These are phyloP conservation scores for Pseudogymnoascus sp. DNA, from an alignment of 2,329 filamentous ascomycete genomes.

Conservation along the genomic window DNA sequence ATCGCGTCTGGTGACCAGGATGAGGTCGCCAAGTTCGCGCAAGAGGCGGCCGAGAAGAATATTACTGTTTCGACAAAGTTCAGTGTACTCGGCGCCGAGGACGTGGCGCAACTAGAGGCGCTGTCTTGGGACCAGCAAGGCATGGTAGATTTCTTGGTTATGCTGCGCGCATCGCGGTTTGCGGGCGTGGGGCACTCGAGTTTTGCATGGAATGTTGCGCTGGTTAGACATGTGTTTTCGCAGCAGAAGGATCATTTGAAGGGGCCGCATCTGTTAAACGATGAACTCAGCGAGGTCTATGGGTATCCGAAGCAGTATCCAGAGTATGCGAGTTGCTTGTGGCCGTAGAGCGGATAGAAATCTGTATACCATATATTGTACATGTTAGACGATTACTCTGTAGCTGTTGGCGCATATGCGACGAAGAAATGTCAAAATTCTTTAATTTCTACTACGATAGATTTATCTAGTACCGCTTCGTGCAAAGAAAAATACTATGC, in stretches of 20 bases:
- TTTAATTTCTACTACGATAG: neutral
- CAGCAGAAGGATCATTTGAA: constrained; percentile 15
- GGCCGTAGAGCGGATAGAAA: constrained; percentile 15
- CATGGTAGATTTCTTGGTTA: constrained; percentile 14
- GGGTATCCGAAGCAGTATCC: constrained; percentile 15
- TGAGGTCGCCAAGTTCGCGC: constrained; percentile 8
- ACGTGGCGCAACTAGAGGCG: neutral
- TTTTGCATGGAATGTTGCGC: constrained; percentile 15
- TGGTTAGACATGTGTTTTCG: constrained; percentile 20
- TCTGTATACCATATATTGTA: neutral
- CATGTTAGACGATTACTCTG: neutral
- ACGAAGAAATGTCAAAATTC: neutral
- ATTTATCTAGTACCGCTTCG: neutral
- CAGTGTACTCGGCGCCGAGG: constrained; percentile 9
- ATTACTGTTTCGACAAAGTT: constrained; percentile 13
- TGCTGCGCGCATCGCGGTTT: constrained; percentile 13
- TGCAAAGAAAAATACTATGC: neutral
- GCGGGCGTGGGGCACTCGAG: constrained; percentile 12
- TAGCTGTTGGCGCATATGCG: neutral
- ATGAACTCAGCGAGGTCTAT: constrained; percentile 22
- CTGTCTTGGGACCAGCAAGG: constrained; percentile 16
- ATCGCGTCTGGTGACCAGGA: constrained; percentile 13
- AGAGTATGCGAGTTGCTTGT: constrained; percentile 21
- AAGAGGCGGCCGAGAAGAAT: constrained; percentile 8
- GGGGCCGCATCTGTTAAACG: constrained; percentile 19